Base-by-base conservation (phyloP, 2,329 filamentous ascomycete species). In the Beauveria australis region DNA sequence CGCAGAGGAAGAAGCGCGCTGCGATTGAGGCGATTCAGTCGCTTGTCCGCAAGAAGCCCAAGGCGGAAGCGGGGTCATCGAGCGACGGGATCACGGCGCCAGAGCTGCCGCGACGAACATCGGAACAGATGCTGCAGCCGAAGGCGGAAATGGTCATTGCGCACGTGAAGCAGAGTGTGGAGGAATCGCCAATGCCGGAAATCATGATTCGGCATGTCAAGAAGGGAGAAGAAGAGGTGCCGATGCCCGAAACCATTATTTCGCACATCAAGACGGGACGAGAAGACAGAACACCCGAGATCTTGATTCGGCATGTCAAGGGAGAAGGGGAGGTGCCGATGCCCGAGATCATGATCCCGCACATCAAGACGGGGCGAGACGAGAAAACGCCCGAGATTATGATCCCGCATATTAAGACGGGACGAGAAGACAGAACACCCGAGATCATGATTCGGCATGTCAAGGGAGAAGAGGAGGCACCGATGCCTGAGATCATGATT, bases 21-120 rank as follows among this genome's bases (percentile, higher is more conserved):
- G 84, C 84, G 1, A 87, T 87, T 59, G 83, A 86, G 65, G 82
- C 83, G 40, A 80, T 87, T 18, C 84, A 87, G 66, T 85, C 81
- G 3, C 74, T 85, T 60, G 81, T 87, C 26, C 80, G 81, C 63
- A 84, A 79, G 65, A 58, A 53, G 48, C 54, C 60, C 40, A 62
- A 62, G 60, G 19, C 53, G 30, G 49, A 62, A 43, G 49, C n/a
- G 22, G 16, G 58, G 19, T n/a, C 18, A 12, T 37, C 33, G n/a
- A 48, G 58, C 28, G 58, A 53, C 10, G 57, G 47, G 6, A 40
- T 18, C 28, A 9, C 10, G 33, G 19, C 26, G 9, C 28, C 19
- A 19, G 43, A n/a, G 28, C 3, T 19, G 19, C 44, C 22, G n/a
- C 53, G 4, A 3, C 26, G 6, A 1, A 7, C 22, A 14, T 22